Evolutionary conservation across 2,329 filamentous ascomycete species (phyloP), one percentile per base, ranked within the genome.

Genomic region (Paraconiothyrium brasiliense): DNA sequence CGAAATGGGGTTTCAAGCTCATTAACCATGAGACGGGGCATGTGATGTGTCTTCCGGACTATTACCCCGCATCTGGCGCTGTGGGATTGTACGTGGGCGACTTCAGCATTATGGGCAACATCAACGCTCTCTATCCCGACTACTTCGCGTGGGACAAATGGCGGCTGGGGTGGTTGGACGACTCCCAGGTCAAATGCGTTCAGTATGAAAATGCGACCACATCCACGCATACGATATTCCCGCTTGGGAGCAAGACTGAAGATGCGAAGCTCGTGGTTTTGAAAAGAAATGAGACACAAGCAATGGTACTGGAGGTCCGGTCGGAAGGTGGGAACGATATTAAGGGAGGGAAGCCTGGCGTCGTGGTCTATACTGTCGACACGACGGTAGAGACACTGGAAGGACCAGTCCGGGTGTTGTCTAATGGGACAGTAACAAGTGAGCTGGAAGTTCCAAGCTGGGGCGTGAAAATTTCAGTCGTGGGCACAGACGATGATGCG

Each of bases 81-180:
- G 52, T 55, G 14, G 52, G 52, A 3, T 9, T 55, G 37, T 55
- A 55, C 4, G 52, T 55, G 7, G 52, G 52, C 24, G 52, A 44
- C 13, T 55, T 44, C 24, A 39, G 30, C 39, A 46, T 55, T 27
- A 55, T 55, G 52, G 52, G 52, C 1, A 55, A 55, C 27, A 55
- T 55, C 27, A 55, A 55, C n/a, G 39, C 39, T 20, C 4, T 22
- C 14, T 55, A 44, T 22, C 39, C 52, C 5, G 52, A 55, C n/a
- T 55, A 55, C 14, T 55, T 55, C n/a, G 52, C 52, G 6, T 55
- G 52, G 52, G 52, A 55, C 20, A 55, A 55, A 16, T 55, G 52
- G 52, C 39, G 52, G 1, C 39, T 55, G 3, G 52, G 52, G 2
- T 55, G 52, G 52, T 55, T 55, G 39, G 52, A 55, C 4, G 39